These are phyloP conservation scores for Lophiotrema nucula DNA, from an alignment of 495 filamentous ascomycete species.

Conservation along the genomic window DNA sequence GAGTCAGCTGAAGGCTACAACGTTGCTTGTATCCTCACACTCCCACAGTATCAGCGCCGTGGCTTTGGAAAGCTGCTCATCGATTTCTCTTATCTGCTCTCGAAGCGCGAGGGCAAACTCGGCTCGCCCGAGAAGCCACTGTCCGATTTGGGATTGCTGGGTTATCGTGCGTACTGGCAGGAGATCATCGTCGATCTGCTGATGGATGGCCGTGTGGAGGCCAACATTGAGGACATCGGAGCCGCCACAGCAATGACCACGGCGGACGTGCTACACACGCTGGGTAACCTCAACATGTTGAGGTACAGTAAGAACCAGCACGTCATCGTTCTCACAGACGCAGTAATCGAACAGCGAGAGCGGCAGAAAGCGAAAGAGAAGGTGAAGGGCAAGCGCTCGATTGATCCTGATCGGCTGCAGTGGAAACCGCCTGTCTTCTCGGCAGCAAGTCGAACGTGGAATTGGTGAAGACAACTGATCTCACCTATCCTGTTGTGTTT, in stretches of 20 bases:
- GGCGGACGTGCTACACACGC: constrained; percentile 87
- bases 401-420: constrained; percentile 74
- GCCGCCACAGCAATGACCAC: constrained; percentile 86
- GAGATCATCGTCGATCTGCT: constrained; percentile 87
- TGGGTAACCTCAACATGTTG: constrained; percentile 91
- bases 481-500: too few species aligned
- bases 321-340: constrained; percentile 80
- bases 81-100: constrained; percentile 96
- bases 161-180: constrained; percentile 95
- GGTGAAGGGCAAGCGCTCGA: constrained; percentile 65
- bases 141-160: constrained; percentile 84
- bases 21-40: constrained; percentile 92
- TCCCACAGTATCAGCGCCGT: constrained; percentile 92
- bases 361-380: constrained; percentile 73
- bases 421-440: constrained; percentile 98
- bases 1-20: constrained; percentile 96
- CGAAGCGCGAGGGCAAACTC: constrained; percentile 89
- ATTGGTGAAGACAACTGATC: too few species aligned
- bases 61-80: constrained; percentile 92
- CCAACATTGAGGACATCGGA: constrained; percentile 79
- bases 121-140: constrained; percentile 96
- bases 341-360: constrained; percentile 74
- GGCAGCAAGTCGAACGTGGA: constrained; percentile 87
- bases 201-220: constrained; percentile 61
- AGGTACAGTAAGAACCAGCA: constrained; percentile 91